A percentile compares a stretch with the other conserved stretches of the same genome.
Evolutionary conservation across 2,329 filamentous ascomycete species (phyloP).

Genomic region (Venturia effusa): DNA sequence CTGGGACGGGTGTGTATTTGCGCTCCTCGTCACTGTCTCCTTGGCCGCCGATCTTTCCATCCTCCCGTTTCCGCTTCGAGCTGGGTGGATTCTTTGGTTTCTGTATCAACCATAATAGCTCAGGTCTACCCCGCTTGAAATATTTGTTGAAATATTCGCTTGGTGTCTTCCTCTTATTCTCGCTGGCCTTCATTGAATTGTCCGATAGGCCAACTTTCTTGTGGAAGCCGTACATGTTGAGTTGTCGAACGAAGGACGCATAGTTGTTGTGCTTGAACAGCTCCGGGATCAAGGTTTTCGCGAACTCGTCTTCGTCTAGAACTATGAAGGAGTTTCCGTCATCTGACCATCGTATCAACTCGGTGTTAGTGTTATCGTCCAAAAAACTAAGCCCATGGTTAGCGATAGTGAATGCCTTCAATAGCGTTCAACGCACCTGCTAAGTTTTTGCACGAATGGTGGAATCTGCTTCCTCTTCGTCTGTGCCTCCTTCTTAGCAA

Average conservation of each 20-base stretch:
- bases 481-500: slow-evolving; percentile 79
- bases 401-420: slow-evolving; percentile 14
- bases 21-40: slow-evolving; percentile 58
- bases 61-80: slow-evolving; percentile 40
- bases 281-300: slow-evolving; percentile 61
- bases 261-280: slow-evolving; percentile 75
- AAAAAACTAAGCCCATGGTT: slow-evolving; percentile 58
- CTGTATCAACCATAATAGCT: slow-evolving; percentile 90
- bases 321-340: slow-evolving; percentile 96
- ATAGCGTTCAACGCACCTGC: slow-evolving; percentile 55
- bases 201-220: slow-evolving; percentile 64
- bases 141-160: slow-evolving; percentile 98
- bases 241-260: slow-evolving; percentile 63
- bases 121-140: slow-evolving; percentile 85
- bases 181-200: slow-evolving; percentile 94
- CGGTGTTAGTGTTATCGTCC: slow-evolving; percentile 84
- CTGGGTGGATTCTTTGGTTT: slow-evolving; percentile 69
- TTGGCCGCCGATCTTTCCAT: slow-evolving; percentile 42
- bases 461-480: slow-evolving; percentile 91
- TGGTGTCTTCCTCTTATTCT: slow-evolving; percentile 93
- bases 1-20: slow-evolving; percentile 15
- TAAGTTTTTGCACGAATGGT: slow-evolving; percentile 94
- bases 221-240: slow-evolving; percentile 49
- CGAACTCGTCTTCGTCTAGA: slow-evolving; percentile 85
- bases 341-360: slow-evolving; percentile 93